Evolutionary conservation across 305 asterid species (phyloP).

Genomic region (Lippia alba): DNA sequence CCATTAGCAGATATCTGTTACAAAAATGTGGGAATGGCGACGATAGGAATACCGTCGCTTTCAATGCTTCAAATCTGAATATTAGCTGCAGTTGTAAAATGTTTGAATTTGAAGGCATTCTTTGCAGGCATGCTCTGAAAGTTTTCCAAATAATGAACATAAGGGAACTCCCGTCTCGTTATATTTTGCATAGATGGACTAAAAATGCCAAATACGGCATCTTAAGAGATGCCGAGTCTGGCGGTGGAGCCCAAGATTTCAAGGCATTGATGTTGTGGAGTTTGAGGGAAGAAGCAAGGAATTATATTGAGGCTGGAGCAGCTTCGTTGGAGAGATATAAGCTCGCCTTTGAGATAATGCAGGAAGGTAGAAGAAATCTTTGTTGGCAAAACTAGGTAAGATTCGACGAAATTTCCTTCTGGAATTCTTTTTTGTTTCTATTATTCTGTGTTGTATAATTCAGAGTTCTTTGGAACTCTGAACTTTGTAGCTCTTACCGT

Average conservation of each 20-base stretch:
- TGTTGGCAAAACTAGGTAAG: slow-evolving; percentile 76
- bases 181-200: slow-evolving; percentile 84
- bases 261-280: slow-evolving; percentile 93
- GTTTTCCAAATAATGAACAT: slow-evolving; percentile 89
- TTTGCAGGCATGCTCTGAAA: slow-evolving; percentile 87
- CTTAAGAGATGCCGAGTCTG: slow-evolving; percentile 75
- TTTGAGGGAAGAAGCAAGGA: slow-evolving; percentile 84
- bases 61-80: slow-evolving; percentile 78
- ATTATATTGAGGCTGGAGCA: slow-evolving; percentile 82
- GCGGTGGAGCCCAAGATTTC: slow-evolving; percentile 67
- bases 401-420: slow-evolving; percentile 8
- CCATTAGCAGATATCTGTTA: slow-evolving; percentile 81
- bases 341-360: slow-evolving; percentile 90
- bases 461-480: background rate
- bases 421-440: slow-evolving; percentile 5
- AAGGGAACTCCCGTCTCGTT: slow-evolving; percentile 88
- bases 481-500: slow-evolving; percentile 9
- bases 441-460: background rate
- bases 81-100: slow-evolving; percentile 88
- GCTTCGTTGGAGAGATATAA: slow-evolving; percentile 78
- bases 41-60: slow-evolving; percentile 89
- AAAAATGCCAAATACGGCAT: slow-evolving; percentile 80
- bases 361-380: slow-evolving; percentile 90
- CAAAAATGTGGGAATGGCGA: slow-evolving; percentile 84
- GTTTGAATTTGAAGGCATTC: slow-evolving; percentile 93